Conservation (phyloP, 768 basidiomycete genomes). For the Termitomyces sp. region DNA sequence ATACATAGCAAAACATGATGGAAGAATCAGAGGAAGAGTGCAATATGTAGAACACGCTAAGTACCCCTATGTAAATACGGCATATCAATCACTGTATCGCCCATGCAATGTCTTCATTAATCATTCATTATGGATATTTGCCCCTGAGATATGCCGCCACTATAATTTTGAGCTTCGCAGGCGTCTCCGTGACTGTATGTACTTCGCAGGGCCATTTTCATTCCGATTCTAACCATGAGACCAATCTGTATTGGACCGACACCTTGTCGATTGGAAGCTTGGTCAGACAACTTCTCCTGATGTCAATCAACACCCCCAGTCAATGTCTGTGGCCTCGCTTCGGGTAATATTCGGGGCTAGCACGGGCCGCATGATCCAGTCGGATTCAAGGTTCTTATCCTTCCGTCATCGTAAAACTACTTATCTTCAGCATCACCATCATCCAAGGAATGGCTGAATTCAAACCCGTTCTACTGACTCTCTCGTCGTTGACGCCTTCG, state of each 20-base stretch:
- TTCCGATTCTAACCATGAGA: neutral
- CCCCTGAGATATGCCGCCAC: neutral
- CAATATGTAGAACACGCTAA: too few relatives aligned
- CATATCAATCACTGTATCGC: neutral
- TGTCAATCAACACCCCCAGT: neutral
- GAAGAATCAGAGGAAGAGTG: too few relatives aligned
- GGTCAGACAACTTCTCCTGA: neutral
- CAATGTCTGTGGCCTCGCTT: neutral
- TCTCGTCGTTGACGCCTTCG: constrained; percentile 50
- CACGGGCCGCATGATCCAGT: constrained; percentile 5
- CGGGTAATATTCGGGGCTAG: constrained; percentile 8
- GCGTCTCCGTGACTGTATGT: neutral
- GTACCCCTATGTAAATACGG: neutral
- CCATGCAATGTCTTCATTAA: neutral
- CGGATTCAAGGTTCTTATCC: neutral
- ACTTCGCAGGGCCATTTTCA: neutral
- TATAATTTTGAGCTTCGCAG: neutral
- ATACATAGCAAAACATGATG: too few relatives aligned
- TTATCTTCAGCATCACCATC: neutral
- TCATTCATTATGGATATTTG: neutral
- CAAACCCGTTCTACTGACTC: constrained; percentile 45
- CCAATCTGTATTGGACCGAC: neutral
- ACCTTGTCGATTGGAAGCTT: neutral
- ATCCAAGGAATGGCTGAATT: constrained; percentile 35
- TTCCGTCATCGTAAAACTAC: neutral